Conservation (phyloP, 768 basidiomycete genomes). For the Termitomyces sp. region DNA sequence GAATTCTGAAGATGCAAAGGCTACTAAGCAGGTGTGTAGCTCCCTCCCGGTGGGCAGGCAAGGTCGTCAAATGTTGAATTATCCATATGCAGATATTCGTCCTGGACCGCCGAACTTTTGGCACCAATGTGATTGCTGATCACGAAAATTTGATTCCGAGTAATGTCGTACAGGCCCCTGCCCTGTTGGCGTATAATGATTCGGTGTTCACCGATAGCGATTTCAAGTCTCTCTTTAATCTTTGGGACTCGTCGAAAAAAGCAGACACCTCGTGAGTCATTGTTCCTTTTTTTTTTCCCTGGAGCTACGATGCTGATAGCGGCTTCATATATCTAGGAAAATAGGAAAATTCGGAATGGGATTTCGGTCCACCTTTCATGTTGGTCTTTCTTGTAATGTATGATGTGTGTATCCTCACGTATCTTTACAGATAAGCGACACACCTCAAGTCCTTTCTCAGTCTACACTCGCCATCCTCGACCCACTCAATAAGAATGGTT, state of each 20-base stretch:
- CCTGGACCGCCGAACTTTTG: conserved; percentile 31
- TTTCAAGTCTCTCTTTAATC: conserved; percentile 37
- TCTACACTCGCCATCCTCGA: conserved; percentile 35
- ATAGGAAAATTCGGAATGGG: conserved; percentile 51
- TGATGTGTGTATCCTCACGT: background rate
- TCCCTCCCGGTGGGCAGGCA: background rate
- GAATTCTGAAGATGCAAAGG: conserved; percentile 48
- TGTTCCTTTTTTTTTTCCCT: background rate
- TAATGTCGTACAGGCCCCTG: conserved; percentile 34
- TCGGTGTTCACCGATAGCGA: conserved; percentile 32
- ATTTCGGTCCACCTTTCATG: conserved; percentile 46
- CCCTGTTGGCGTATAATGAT: conserved; percentile 42
- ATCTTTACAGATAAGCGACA: conserved; percentile 36
- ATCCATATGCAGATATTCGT: conserved; percentile 30
- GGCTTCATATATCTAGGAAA: conserved; percentile 24
- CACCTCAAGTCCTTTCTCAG: conserved; percentile 41
- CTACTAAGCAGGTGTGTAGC: conserved; percentile 31
- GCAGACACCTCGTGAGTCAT: conserved; percentile 33
- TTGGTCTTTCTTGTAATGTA: conserved; percentile 7
- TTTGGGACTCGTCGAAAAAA: conserved; percentile 41
- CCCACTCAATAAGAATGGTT: conserved; percentile 26
- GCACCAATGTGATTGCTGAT: conserved; percentile 13
- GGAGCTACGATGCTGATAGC: background rate
- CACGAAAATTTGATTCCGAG: background rate
- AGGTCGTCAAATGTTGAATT: background rate